These are phyloP conservation scores for Immersiella caudata DNA, from an alignment of 495 filamentous ascomycete genomes.

Conservation along the genomic window DNA sequence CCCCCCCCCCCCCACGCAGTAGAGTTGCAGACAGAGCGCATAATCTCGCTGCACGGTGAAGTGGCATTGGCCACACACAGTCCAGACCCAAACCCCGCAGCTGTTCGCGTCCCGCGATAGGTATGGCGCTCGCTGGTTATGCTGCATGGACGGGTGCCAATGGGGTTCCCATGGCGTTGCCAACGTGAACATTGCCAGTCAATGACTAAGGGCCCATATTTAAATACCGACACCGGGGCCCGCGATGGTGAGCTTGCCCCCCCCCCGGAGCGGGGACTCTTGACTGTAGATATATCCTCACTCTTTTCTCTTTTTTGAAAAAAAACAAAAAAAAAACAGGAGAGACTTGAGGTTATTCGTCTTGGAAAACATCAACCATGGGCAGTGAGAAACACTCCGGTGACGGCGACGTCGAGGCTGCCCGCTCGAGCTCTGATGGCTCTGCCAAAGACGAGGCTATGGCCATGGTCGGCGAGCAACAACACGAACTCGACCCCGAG, in stretches of 20 bases:
- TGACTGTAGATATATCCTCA: not conserved
- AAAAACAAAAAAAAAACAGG: too few relatives aligned
- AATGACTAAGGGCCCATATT: not conserved
- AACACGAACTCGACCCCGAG: slow-evolving; percentile 51
- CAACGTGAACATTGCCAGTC: not conserved
- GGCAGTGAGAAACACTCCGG: not conserved
- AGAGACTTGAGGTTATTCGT: too few relatives aligned
- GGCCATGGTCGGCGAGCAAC: slow-evolving; percentile 42
- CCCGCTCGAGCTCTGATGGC: not conserved
- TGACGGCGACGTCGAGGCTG: not conserved
- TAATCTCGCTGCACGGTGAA: slow-evolving; percentile 1
- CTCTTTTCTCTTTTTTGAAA: not conserved
- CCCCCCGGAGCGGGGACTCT: not conserved
- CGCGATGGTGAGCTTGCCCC: not conserved
- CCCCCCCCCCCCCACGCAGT: not conserved
- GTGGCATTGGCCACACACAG: not conserved
- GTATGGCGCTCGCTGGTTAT: not conserved
- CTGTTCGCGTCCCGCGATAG: not conserved
- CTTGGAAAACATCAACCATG: not conserved
- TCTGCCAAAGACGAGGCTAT: slow-evolving; percentile 40
- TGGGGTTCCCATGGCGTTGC: not conserved
- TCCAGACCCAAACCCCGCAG: not conserved
- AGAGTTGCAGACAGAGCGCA: not conserved
- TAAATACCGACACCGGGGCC: not conserved
- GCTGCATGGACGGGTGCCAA: not conserved